These are phyloP conservation scores for Plantago major DNA, from an alignment of 257 asterid species.

Conservation along the genomic window DNA sequence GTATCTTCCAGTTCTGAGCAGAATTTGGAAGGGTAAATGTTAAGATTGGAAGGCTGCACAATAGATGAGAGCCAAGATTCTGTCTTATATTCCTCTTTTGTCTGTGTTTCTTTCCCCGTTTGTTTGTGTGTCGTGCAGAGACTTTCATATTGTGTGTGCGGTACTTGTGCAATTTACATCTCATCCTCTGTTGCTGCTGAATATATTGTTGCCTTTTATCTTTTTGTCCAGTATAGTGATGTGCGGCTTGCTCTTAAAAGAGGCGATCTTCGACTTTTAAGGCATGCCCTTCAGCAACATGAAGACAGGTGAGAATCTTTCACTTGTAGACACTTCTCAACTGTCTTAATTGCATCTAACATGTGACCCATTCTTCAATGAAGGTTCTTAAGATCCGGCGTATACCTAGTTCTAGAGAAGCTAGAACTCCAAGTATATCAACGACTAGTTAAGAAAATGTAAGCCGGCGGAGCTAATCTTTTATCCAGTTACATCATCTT, in stretches of 20 bases:
- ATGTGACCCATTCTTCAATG: slow-evolving; percentile 9
- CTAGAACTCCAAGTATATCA: slow-evolving; percentile 97
- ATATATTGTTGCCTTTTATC: background rate
- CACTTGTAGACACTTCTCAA: slow-evolving; percentile 15
- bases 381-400: slow-evolving; percentile 95
- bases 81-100: too few species aligned
- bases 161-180: background rate
- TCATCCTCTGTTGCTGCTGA: slow-evolving; percentile 15
- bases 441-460: slow-evolving; percentile 88
- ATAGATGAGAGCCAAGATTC: too few species aligned
- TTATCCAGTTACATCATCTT: slow-evolving; percentile 3
- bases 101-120: too few species aligned
- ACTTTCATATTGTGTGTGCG: too few species aligned
- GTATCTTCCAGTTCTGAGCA: background rate
- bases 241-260: slow-evolving; percentile 80
- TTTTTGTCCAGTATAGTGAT: slow-evolving; percentile 57
- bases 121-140: too few species aligned
- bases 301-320: slow-evolving; percentile 66
- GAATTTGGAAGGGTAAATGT: too few species aligned
- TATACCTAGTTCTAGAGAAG: slow-evolving; percentile 90
- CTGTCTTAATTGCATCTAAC: background rate
- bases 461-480: slow-evolving; percentile 22
- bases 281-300: slow-evolving; percentile 76
- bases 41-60: too few species aligned
- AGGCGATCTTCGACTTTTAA: slow-evolving; percentile 92